Evolutionary conservation across 2,329 filamentous ascomycete species (phyloP).

Genomic region (Huntiella decipiens): DNA sequence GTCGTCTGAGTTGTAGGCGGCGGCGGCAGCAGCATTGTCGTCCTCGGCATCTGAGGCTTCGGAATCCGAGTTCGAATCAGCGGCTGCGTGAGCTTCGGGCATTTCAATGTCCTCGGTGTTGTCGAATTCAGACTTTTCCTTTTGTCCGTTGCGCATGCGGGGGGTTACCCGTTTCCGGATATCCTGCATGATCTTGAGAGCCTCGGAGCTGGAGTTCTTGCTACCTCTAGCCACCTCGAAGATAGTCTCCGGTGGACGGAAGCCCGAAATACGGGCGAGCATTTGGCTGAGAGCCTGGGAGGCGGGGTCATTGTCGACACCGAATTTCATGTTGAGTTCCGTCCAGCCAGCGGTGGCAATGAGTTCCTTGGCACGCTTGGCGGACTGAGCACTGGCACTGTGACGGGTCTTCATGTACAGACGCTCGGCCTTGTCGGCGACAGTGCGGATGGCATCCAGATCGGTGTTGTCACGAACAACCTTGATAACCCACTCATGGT

Average conservation of each 20-base stretch:
- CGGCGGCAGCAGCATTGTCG: constrained; percentile 21
- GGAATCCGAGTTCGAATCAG: constrained; percentile 9
- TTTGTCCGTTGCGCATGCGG: constrained; percentile 26
- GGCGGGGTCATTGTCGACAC: constrained; percentile 41
- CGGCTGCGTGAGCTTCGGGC: constrained; percentile 17
- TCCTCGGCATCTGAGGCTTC: constrained; percentile 16
- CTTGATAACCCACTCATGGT: constrained; percentile 70
- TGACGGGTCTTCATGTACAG: constrained; percentile 81
- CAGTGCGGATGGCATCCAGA: constrained; percentile 47
- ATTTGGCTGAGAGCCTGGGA: constrained; percentile 66
- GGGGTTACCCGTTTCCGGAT: constrained; percentile 50
- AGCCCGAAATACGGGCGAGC: constrained; percentile 74
- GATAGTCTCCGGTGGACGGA: constrained; percentile 82
- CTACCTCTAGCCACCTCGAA: constrained; percentile 74
- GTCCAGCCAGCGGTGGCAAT: constrained; percentile 51
- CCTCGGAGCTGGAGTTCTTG: constrained; percentile 40
- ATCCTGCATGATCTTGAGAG: constrained; percentile 57
- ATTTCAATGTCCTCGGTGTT: constrained; percentile 18
- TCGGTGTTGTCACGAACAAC: constrained; percentile 58
- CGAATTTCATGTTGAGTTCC: constrained; percentile 65
- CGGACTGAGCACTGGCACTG: constrained; percentile 75
- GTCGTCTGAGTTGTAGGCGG: constrained; percentile 35
- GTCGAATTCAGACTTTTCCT: constrained; percentile 18
- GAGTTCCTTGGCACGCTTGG: constrained; percentile 66
- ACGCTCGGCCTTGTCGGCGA: constrained; percentile 77